Base-by-base conservation (phyloP, 352 stramenopile genomes). In the Phytophthora boehmeriae region DNA sequence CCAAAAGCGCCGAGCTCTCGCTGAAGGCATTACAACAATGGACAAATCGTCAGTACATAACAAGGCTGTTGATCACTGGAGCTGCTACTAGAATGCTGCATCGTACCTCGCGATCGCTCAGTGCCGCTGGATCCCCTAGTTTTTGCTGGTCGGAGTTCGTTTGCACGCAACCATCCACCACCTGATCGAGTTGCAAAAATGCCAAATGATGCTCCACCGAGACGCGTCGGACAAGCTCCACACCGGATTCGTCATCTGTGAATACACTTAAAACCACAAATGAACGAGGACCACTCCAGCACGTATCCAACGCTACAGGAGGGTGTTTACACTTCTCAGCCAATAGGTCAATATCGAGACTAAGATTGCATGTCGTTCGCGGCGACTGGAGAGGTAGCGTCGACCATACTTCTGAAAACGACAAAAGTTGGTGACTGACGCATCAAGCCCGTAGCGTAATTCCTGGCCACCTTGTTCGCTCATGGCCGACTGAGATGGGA, bases 141-240 rank as follows among this genome's bases (percentile, higher is more conserved):
- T 90, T 88, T 20, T 70, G 64, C 19, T 68, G 66, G 16, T 89
- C 81, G 25, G 87, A 79, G 34, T 63, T 78, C 51, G 69, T 60
- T 39, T 78, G 80, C 2, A 90, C 51, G 25, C 77, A 82, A 27
- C 89, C 80, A 1, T 90, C 74, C 4, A 84, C 22, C 4, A 90
- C 69, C 11, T 63, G 20, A 8, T 90, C 81, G 4, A 88, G 25
- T 41, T 77, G 64, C 23, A 77, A 20, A 4, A 77, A 57, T 19
- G 64, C 35, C 25, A 90, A 39, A 9, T 66, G 38, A 13, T 82
- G 73, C 16, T 90, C 78, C 0, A 23, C 11, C 9, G 76, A 68
- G 13, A 88, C 42, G 20, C 63, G 62, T 19, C 50, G 62, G 6
- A 66, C 68, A 28, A 75, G 22, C 4, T 45, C 55, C 10, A 59